These are phyloP conservation scores for Pugionium dolabratum DNA, from an alignment of 345 rosid genomes.

Conservation along the genomic window DNA sequence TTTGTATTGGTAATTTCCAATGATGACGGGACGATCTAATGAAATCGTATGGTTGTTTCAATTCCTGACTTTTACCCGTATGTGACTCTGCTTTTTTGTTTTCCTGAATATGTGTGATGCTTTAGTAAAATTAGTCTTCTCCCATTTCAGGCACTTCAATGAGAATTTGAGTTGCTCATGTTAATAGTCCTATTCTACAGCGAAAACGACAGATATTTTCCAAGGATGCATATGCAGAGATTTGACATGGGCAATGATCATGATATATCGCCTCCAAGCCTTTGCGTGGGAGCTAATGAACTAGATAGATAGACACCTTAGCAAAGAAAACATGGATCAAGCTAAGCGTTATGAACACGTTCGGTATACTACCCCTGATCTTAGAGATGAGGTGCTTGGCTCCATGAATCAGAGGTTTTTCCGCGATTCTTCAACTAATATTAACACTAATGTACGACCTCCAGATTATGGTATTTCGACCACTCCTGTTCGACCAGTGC, in stretches of 20 bases:
- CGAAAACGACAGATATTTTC: conserved; percentile 7
- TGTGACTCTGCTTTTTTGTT: background rate
- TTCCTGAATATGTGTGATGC: conserved; percentile 16
- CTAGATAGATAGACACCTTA: conserved; percentile 37
- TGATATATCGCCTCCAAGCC: conserved; percentile 30
- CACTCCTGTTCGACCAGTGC: conserved; percentile 39
- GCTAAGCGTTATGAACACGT: conserved; percentile 39
- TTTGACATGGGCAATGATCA: conserved; percentile 26
- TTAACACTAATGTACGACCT: conserved; percentile 34
- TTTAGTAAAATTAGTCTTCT: conserved; percentile 17
- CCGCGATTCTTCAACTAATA: conserved; percentile 34
- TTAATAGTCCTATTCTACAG: conserved; percentile 13
- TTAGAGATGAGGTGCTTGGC: conserved; percentile 37
- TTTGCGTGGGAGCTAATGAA: conserved; percentile 20
- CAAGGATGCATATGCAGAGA: conserved; percentile 28
- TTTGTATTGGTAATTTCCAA: too few relatives aligned
- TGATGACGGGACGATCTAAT: background rate
- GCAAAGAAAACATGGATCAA: conserved; percentile 38
- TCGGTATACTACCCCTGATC: conserved; percentile 33
- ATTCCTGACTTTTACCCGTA: background rate
- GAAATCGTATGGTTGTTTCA: background rate
- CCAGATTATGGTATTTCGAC: conserved; percentile 37
- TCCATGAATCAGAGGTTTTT: conserved; percentile 37
- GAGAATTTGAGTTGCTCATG: conserved; percentile 33
- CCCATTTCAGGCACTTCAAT: conserved; percentile 28